Base-by-base conservation (phyloP, 2,329 filamentous ascomycete species). In the Stagonosporopsis rhizophila region DNA sequence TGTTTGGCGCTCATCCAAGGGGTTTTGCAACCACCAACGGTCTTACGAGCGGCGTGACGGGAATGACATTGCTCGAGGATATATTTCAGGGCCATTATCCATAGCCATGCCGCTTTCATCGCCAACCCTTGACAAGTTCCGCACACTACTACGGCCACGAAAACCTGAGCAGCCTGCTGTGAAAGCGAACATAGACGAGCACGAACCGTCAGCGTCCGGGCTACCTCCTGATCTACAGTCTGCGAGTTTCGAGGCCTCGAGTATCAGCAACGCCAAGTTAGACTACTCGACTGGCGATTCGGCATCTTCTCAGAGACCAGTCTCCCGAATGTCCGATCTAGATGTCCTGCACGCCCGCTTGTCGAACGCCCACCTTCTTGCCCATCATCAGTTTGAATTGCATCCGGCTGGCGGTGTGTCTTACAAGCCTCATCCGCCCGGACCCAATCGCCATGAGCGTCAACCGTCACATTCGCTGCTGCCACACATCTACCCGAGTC, bases 351-450 rank as follows among this genome's bases (percentile, higher is more conserved):
- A 56, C 34, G 47, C 53, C 30, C 53, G 53, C 11, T 20, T 56
- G 23, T 56, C 53, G n/a, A 56, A 56, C 12, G 53, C 47, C 12
- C 53, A 56, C 32, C 44, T 56, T 17, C 53, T 52, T 19, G 53
- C 53, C 32, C 47, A 56, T 20, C 53, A 56, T 17, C 53, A 56
- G 11, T 56, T 56, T 25, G 53, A 56, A 27, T 17, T 56, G 25
- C 53, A 56, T 28, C 53, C 53, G 11, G 32, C 53, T 20, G 53
- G 53, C 12, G 53, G 53, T 23, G 53, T 56, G 8, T 56, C 47
- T 23, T 56, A 52, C 20, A 56, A 35, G 20, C 47, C 53, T 19
- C 42, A 52, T 17, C 17, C 34, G 8, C 30, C 32, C 25, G 38
- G 48, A 5, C 20, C 38, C n/a, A 32, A 41, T 17, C 42, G 47